Conservation (phyloP, 306 rosid species). For the Fagus sylvatica region DNA sequence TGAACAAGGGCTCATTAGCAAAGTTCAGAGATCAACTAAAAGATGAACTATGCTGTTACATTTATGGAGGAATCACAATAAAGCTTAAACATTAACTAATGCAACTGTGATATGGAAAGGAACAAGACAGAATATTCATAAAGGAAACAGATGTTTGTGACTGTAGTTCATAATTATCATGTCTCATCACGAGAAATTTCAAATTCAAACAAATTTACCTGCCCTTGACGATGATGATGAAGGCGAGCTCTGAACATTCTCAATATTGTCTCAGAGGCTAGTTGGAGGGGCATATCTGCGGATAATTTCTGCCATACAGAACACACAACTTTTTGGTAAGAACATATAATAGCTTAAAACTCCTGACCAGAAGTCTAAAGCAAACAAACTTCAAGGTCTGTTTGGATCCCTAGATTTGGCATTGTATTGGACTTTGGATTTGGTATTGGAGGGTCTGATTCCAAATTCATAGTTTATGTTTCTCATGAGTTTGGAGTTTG, state of each 20-base stretch:
- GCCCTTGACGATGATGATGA: slow-evolving; percentile 93
- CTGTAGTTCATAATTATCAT: neutral
- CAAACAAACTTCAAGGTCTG: neutral
- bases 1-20: too few species aligned
- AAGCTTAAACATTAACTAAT: neutral
- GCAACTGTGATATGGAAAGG: slow-evolving; percentile 7
- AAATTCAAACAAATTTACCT: slow-evolving; percentile 46
- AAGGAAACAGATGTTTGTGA: neutral
- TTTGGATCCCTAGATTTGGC: neutral
- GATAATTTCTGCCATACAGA: slow-evolving; percentile 70
- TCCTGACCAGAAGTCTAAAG: neutral
- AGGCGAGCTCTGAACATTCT: slow-evolving; percentile 92
- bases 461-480: neutral
- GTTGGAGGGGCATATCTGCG: slow-evolving; percentile 94
- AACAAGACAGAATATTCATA: neutral
- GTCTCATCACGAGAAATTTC: neutral
- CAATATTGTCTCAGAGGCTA: slow-evolving; percentile 89
- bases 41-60: neutral
- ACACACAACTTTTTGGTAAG: slow-evolving; percentile 19
- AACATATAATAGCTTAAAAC: neutral
- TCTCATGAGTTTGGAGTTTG: neutral
- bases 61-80: neutral
- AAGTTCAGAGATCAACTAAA: neutral
- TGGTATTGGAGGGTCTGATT: neutral
- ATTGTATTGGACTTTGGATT: neutral